Evolutionary conservation across 2,329 filamentous ascomycete species (phyloP).

Genomic region (Tolypocladium capitatum): DNA sequence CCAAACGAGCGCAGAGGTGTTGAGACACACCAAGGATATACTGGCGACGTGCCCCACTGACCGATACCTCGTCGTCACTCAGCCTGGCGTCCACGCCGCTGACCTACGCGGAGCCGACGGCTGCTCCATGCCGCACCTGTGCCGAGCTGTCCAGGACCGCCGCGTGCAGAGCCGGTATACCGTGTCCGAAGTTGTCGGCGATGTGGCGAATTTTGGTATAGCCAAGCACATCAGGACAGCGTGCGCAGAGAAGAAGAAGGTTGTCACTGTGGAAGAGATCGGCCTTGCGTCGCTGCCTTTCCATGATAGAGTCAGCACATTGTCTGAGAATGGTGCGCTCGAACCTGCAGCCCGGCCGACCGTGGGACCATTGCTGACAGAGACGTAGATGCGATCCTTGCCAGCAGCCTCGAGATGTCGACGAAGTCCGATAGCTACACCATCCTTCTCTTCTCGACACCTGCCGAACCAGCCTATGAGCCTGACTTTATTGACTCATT

Average conservation of each 20-base stretch:
- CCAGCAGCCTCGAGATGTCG: constrained; percentile 30
- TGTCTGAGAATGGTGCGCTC: constrained; percentile 34
- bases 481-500: constrained; percentile 47
- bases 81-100: constrained; percentile 57
- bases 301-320: constrained; percentile 26
- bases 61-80: constrained; percentile 64
- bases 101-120: constrained; percentile 46
- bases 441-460: constrained; percentile 60
- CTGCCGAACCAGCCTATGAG: constrained; percentile 46
- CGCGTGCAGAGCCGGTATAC: constrained; percentile 26
- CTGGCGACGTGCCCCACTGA: constrained; percentile 59
- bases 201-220: constrained; percentile 28
- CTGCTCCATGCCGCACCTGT: constrained; percentile 41
- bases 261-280: constrained; percentile 25
- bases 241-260: constrained; percentile 28
- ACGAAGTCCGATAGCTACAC: constrained; percentile 45
- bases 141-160: constrained; percentile 22
- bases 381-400: constrained; percentile 35
- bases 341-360: not conserved
- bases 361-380: constrained; percentile 2
- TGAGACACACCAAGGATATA: constrained; percentile 30
- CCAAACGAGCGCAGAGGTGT: constrained; percentile 32
- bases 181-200: constrained; percentile 46
- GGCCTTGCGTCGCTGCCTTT: constrained; percentile 26
- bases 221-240: constrained; percentile 28